Conservation (phyloP, 2,329 filamentous ascomycete species). For the Trichoderma sp. region DNA sequence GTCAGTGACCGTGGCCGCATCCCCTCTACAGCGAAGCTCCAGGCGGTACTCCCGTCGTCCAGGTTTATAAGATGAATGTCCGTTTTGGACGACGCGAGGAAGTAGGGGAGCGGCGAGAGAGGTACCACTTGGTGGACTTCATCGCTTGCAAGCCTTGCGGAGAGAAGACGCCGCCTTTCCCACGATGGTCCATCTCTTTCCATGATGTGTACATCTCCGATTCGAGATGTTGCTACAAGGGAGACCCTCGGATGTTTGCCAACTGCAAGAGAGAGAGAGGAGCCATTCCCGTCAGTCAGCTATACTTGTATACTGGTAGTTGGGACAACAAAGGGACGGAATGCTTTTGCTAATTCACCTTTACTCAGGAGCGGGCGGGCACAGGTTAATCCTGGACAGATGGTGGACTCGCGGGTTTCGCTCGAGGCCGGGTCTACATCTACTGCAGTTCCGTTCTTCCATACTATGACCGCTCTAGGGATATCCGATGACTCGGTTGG, state of each 20-base stretch:
- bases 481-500: conserved; percentile 35
- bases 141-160: conserved; percentile 46
- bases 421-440: conserved; percentile 16
- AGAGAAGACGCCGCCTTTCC: conserved; percentile 46
- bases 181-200: conserved; percentile 44
- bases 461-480: conserved; percentile 57
- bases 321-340: not conserved
- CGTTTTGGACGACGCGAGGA: conserved; percentile 56
- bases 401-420: conserved; percentile 37
- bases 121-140: conserved; percentile 53
- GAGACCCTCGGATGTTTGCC: conserved; percentile 22
- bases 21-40: conserved; percentile 57
- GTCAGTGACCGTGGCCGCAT: conserved; percentile 59
- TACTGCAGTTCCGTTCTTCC: conserved; percentile 52
- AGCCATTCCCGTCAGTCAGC: not conserved
- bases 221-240: conserved; percentile 47
- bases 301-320: not conserved
- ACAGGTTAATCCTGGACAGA: conserved; percentile 50
- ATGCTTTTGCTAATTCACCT: conserved; percentile 34
- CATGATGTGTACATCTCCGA: conserved; percentile 49
- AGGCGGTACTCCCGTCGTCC: conserved; percentile 46
- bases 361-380: conserved; percentile 46
- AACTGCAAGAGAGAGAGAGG: conserved; percentile 9
- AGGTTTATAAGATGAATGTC: conserved; percentile 57
- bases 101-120: conserved; percentile 55